Evolutionary conservation across 306 rosid genomes (phyloP).

Genomic region (Quercus glauca): DNA sequence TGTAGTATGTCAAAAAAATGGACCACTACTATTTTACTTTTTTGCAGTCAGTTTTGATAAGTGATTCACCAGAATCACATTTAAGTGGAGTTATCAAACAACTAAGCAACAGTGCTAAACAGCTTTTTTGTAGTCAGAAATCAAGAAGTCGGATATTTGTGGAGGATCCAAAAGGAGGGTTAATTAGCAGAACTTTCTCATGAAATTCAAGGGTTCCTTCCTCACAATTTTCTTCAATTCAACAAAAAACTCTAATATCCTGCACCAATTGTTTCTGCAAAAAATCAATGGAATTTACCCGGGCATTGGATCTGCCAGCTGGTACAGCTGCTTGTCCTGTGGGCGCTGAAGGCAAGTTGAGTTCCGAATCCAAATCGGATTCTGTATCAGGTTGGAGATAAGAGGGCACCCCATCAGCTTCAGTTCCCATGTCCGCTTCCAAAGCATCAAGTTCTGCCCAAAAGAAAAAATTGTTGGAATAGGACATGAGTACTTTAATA

Average conservation of each 20-base stretch:
- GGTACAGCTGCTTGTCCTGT: constrained; percentile 55
- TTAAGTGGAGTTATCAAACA: too few relatives aligned
- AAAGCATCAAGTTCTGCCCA: constrained; percentile 86
- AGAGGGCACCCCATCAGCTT: constrained; percentile 85
- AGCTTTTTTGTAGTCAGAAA: too few relatives aligned
- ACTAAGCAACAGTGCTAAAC: too few relatives aligned
- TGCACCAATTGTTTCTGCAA: background rate
- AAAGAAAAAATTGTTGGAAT: background rate
- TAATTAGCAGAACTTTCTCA: background rate
- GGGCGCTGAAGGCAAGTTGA: constrained; percentile 91
- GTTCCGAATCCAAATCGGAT: constrained; percentile 76
- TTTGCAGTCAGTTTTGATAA: too few relatives aligned
- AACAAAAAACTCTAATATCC: background rate
- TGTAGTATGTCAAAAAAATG: too few relatives aligned
- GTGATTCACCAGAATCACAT: too few relatives aligned
- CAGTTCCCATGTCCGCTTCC: constrained; percentile 91
- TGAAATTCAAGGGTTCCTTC: too few relatives aligned
- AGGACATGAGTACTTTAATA: background rate
- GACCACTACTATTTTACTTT: too few relatives aligned
- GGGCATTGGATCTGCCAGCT: constrained; percentile 66
- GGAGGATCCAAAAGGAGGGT: too few relatives aligned
- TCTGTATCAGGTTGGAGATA: constrained; percentile 97
- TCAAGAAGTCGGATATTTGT: too few relatives aligned
- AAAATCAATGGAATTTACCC: constrained; percentile 40
- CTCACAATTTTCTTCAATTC: background rate